Conservation (phyloP, 2,329 filamentous ascomycete genomes). For the Berkeleyomyces basicola region DNA sequence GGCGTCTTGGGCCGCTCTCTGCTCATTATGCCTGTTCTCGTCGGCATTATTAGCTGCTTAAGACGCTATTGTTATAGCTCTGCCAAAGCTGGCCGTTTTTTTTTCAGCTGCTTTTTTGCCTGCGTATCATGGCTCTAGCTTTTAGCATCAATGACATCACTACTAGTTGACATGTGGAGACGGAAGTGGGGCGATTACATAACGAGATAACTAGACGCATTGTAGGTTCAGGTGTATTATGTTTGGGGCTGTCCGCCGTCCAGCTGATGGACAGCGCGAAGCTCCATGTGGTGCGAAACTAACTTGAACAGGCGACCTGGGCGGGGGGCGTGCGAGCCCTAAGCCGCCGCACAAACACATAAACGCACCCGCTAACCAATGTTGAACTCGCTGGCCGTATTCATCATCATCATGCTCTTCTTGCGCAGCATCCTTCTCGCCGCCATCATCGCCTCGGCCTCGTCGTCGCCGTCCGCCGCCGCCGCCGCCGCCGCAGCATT, state of each 20-base stretch:
- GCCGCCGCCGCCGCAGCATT: conserved; percentile 23
- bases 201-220: too few species aligned
- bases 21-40: not conserved
- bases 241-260: too few species aligned
- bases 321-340: too few species aligned
- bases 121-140: too few species aligned
- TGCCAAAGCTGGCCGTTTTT: not conserved
- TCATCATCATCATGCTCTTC: conserved; percentile 48
- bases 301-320: too few species aligned
- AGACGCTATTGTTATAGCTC: not conserved
- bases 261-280: not conserved
- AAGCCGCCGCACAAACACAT: not conserved
- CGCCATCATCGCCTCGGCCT: conserved; percentile 25
- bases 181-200: too few species aligned
- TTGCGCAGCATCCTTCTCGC: conserved; percentile 38
- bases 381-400: conserved; percentile 50
- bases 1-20: not conserved
- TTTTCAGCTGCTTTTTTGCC: not conserved
- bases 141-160: not conserved
- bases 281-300: not conserved
- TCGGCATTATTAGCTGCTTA: not conserved
- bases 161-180: too few species aligned
- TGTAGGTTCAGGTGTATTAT: too few species aligned
- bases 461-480: conserved; percentile 21
- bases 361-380: conserved; percentile 30